Percentiles rank a stretch among this genome's conserved stretches.
Conservation (phyloP, 1,284 basidiomycete genomes). For the Somion occarium region DNA sequence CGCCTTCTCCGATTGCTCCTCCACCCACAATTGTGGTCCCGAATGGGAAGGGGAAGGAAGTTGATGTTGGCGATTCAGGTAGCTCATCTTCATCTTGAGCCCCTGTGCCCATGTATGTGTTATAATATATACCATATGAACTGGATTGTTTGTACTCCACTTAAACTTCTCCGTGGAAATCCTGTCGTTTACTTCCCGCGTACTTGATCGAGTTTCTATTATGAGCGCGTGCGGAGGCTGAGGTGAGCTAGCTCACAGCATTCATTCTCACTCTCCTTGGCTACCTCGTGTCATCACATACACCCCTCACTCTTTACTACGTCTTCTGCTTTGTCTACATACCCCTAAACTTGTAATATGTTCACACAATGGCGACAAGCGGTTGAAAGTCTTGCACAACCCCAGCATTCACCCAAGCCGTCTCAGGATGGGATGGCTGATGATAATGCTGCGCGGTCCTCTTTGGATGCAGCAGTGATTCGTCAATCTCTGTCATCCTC, state of each 20-base stretch:
- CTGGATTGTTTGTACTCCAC: background rate
- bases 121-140: background rate
- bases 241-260: background rate
- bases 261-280: background rate
- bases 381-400: slow-evolving; percentile 24
- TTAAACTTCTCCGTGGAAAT: no score
- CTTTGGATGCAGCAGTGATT: slow-evolving; percentile 19
- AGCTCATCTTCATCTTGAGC: slow-evolving; percentile 21
- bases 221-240: no score
- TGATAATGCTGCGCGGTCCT: slow-evolving; percentile 17
- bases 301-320: background rate
- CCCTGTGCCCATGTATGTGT: background rate
- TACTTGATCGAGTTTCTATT: no score
- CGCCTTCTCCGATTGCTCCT: slow-evolving; percentile 12
- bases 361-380: slow-evolving; percentile 27
- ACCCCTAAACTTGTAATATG: slow-evolving; percentile 10
- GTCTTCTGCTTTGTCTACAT: background rate
- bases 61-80: slow-evolving; percentile 12
- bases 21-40: background rate
- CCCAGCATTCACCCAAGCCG: slow-evolving; percentile 20
- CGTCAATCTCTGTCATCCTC: slow-evolving; percentile 33
- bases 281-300: background rate
- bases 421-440: slow-evolving; percentile 23
- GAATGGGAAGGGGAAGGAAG: slow-evolving; percentile 30
- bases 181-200: no score